A percentile compares a stretch with the other conserved stretches of the same genome.
These are phyloP conservation scores for Hemerocallis citrina DNA, from an alignment of 106 monocot species.

Conservation along the genomic window DNA sequence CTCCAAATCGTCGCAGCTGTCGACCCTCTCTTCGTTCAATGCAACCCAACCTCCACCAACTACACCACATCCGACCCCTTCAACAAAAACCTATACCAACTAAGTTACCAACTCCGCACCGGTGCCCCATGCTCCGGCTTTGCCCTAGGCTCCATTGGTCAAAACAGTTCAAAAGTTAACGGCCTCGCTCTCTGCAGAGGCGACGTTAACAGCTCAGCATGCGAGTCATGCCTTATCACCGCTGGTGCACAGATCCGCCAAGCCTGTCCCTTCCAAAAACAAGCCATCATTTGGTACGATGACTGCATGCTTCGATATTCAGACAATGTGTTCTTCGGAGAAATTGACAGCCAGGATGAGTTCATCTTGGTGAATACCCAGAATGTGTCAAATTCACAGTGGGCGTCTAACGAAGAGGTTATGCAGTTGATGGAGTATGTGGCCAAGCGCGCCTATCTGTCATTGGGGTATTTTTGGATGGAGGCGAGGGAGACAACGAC, in stretches of 20 bases:
- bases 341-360: slow-evolving; percentile 9
- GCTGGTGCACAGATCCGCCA: slow-evolving; percentile 8
- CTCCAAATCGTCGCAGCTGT: not conserved
- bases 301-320: slow-evolving; percentile 38
- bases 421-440: slow-evolving; percentile 21
- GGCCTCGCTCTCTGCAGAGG: slow-evolving; percentile 44
- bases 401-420: slow-evolving; percentile 12
- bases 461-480: slow-evolving; percentile 13
- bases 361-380: not conserved
- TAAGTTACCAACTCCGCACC: slow-evolving; percentile 13
- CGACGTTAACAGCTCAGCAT: slow-evolving; percentile 10
- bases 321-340: slow-evolving; percentile 22
- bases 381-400: not conserved
- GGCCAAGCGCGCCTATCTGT: slow-evolving; percentile 1
- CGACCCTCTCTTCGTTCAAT: slow-evolving; percentile 5
- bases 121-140: slow-evolving; percentile 22
- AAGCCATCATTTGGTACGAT: slow-evolving; percentile 26
- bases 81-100: slow-evolving; percentile 15
- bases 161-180: not conserved
- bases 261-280: slow-evolving; percentile 14
- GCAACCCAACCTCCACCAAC: not conserved
- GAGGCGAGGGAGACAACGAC: slow-evolving; percentile 2
- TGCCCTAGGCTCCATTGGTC: slow-evolving; percentile 25
- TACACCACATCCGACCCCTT: slow-evolving; percentile 14
- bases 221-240: slow-evolving; percentile 15